Evolutionary conservation across 164 flowering plant genomes (phyloP).

Genomic region (Tetrastigma voinierianum): DNA sequence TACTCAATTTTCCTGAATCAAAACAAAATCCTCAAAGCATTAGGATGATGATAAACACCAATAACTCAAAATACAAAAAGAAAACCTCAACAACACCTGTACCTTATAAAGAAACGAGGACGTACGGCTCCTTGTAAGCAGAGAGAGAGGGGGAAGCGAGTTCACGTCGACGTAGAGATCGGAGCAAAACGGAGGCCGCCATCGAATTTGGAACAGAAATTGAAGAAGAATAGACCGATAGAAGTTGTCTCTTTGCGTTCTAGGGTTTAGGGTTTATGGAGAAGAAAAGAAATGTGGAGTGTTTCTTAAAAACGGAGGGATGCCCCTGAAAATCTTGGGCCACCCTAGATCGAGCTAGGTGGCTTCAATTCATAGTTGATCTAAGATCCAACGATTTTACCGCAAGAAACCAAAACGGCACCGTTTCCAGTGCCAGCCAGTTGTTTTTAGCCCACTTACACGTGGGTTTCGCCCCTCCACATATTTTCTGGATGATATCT

Average conservation of each 20-base stretch:
- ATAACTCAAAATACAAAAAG: not conserved
- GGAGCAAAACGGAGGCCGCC: slow-evolving; percentile 56
- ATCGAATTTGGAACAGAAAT: slow-evolving; percentile 11
- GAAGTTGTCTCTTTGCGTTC: not conserved
- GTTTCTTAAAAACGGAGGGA: slow-evolving; percentile 1
- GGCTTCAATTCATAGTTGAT: slow-evolving; percentile 6
- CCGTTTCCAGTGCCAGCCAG: too few species aligned
- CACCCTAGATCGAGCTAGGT: slow-evolving; percentile 12
- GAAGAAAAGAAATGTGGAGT: not conserved
- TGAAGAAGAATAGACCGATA: not conserved
- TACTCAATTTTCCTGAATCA: not conserved
- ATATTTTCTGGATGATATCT: too few species aligned
- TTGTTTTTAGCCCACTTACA: too few species aligned
- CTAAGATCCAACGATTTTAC: not conserved
- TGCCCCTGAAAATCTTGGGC: not conserved
- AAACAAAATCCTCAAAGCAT: not conserved
- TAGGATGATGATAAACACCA: not conserved
- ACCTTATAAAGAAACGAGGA: not conserved
- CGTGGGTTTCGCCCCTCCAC: too few species aligned
- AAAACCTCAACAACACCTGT: not conserved
- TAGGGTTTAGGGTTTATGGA: slow-evolving; percentile 36
- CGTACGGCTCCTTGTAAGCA: slow-evolving; percentile 51
- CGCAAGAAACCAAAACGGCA: too few species aligned
- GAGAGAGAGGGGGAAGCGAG: slow-evolving; percentile 37
- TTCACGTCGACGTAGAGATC: slow-evolving; percentile 52